Base-by-base conservation (phyloP, 148 eudicot genomes). In the Dianthus caryophyllus region DNA sequence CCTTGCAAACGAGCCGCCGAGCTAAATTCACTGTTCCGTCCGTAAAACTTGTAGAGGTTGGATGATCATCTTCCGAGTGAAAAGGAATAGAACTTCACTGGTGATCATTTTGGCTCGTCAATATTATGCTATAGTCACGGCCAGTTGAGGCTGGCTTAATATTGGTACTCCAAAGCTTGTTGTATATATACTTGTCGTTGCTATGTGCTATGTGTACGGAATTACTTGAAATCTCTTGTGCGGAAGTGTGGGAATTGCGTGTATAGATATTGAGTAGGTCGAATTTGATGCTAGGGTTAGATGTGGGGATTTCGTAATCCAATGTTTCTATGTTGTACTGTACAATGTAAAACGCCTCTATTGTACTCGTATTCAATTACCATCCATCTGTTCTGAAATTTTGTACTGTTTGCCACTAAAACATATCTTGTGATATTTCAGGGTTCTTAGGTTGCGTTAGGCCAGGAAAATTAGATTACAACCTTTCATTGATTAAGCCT, bases 211-310 rank as follows among this genome's bases (percentile, higher is more conserved):
- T 62, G 33, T 30, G 50, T 36, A 43, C 56, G 31, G 26, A 48
- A 26, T 55, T 73, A 26, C 50, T 31, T 63, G 67, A 33, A 59
- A 52, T 70, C 59, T 64, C 21, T 63, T 54, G 60, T 70, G 71
- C 36, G 70, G 70, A 30, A 64, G 26, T 63, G 26, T 50, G 70
- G 50, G 66, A 59, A 65, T 65, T 51, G 63, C 74, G 50, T 70
- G 71, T 76, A 76, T 76, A 75, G 69, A 59, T 64, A 66, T 70
- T 57, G 74, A 65, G 74, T 76, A 65, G 79, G 62, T 20, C 25
- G 44, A 20, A 36, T 47, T 29, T 51, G 66, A 61, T 50, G 61
- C 18, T 66, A 66, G 74, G 74, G 56, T 55, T 68, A 67, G 68
- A 16, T 5, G 24, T 5, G 24, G 53, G 27, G 47, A 22, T 64